Conservation (phyloP, 345 rosid genomes). For the Populus simonii region DNA sequence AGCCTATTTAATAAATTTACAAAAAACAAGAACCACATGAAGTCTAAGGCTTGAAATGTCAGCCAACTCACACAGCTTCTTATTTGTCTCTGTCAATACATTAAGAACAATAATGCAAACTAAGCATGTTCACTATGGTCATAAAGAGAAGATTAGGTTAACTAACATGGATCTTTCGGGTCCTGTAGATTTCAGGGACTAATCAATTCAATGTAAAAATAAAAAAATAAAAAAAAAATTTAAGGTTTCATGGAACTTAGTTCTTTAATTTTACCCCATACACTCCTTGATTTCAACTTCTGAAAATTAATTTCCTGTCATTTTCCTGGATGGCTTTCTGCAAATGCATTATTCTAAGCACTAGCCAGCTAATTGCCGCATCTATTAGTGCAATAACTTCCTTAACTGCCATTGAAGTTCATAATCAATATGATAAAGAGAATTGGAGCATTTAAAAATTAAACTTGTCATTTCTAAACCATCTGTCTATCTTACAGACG, state of each 20-base stretch:
- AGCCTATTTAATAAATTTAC: conserved; percentile 14
- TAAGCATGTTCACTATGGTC: background rate
- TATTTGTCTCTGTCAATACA: conserved; percentile 3
- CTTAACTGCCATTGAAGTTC: background rate
- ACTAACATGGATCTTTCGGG: background rate
- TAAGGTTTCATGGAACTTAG: background rate
- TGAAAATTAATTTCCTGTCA: background rate
- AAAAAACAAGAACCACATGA: background rate
- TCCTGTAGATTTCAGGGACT: no score
- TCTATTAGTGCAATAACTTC: background rate
- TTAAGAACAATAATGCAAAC: background rate
- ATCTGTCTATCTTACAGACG: background rate
- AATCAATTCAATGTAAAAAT: background rate
- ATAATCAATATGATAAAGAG: background rate
- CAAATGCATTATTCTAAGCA: background rate
- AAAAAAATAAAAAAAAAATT: no score
- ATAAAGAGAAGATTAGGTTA: background rate
- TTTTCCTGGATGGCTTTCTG: background rate
- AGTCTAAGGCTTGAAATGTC: conserved; percentile 7
- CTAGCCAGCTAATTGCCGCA: background rate
- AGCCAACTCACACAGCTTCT: background rate
- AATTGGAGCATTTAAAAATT: background rate
- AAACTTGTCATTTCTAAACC: background rate
- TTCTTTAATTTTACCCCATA: background rate
- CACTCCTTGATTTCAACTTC: background rate